Base-by-base conservation (phyloP, 768 basidiomycete species). In the Hygrophorus russula region DNA sequence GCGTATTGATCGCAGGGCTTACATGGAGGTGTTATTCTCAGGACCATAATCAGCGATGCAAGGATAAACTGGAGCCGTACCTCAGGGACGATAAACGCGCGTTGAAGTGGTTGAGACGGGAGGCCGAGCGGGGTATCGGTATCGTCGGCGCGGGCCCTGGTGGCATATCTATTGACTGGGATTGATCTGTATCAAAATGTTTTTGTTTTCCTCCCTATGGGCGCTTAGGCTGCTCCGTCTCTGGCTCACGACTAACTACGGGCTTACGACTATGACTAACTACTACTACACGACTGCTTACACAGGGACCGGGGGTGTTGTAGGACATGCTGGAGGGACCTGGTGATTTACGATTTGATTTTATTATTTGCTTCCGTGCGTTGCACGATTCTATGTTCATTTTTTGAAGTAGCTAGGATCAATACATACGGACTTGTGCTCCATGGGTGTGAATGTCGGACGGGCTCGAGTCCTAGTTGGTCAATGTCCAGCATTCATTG, bases 11-110 rank as follows among this genome's bases (percentile, higher is more conserved):
- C 39, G 31, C 4, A 38, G 30, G 9, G 14, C 11, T 30, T 5
- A 37, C 27, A 2, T 19, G 27, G 7, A 36, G 41, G 6, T 40
- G 37, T 31, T 19, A 4, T 48, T 37, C 43, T n/a, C 49, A 85
- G 80, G 82, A 85, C 40, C 90, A 94, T 57, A 93, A 94, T 57
- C 73, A 76, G 54, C 68, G 69, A 8, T 89, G 86, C 55, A 68
- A 70, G 27, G 75, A 79, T 39, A 68, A 67, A 49, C 65, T 93
- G 24, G 65, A 76, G 47, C 82, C 80, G 1, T 65, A 70, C 44
- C 61, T 92, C 46, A 76, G 77, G 47, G 77, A 83, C 30, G 88
- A 91, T 60, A 82, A 82, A 61, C 77, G 85, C 24, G 87, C 88
- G 12, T 53, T 80, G 53, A 82, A 78, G 53, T 92, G 82, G 82